These are phyloP conservation scores for Penicillium angulare DNA, from an alignment of 495 filamentous ascomycete genomes.

Conservation along the genomic window DNA sequence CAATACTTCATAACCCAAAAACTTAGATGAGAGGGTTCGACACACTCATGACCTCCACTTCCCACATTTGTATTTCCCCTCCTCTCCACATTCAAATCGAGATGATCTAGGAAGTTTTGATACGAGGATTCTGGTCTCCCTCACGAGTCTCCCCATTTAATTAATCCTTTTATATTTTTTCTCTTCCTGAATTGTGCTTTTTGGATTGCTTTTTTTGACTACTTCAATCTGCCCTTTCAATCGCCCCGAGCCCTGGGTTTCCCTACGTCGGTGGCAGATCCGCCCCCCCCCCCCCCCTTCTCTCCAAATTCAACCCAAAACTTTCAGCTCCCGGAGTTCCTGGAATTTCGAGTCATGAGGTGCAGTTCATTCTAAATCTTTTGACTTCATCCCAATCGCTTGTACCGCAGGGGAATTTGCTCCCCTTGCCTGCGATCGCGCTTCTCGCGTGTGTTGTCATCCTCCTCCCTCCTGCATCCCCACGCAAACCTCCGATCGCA, in stretches of 20 bases:
- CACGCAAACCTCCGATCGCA: conserved; percentile 31
- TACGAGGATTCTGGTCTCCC: background rate
- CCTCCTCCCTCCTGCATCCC: conserved; percentile 30
- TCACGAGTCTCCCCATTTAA: background rate
- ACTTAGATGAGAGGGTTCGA: background rate
- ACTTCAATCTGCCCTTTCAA: background rate
- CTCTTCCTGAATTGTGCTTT: background rate
- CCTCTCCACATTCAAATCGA: background rate
- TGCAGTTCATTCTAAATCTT: conserved; percentile 13
- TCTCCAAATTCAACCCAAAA: background rate
- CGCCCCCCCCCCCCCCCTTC: background rate
- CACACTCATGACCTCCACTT: background rate
- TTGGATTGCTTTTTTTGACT: background rate
- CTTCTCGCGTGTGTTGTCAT: conserved; percentile 25
- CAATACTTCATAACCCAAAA: conserved; percentile 2
- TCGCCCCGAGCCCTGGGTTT: too few relatives aligned
- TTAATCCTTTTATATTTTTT: too few relatives aligned
- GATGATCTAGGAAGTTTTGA: too few relatives aligned
- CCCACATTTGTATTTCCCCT: background rate
- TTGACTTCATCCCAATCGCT: conserved; percentile 23
- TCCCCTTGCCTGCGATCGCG: conserved; percentile 25
- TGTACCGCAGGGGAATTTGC: conserved; percentile 20
- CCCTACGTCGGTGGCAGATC: conserved; percentile 9
- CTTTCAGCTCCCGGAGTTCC: background rate
- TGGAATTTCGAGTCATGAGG: conserved; percentile 30